phyloP scores from a whole-genome alignment of 176 grass and related monocot species.

The Miscanthus lutarioriparius region DNA sequence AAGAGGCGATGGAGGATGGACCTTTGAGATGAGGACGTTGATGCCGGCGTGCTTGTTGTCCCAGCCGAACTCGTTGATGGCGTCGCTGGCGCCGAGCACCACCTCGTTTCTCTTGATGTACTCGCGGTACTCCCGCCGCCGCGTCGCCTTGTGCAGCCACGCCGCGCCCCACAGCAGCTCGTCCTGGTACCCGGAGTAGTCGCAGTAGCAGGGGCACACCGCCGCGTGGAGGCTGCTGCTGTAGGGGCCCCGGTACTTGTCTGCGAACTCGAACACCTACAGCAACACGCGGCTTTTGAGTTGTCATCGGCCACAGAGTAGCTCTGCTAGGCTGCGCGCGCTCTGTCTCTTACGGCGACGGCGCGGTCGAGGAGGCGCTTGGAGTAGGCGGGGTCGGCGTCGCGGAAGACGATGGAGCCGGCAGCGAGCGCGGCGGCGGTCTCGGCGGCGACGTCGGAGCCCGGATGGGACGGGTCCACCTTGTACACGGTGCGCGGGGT shows the following conservation, averaged over 20 bases:
- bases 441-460: conserved; percentile 71
- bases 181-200: conserved; percentile 85
- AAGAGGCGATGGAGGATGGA: neutral
- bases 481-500: conserved; percentile 83
- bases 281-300: neutral
- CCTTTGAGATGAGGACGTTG: conserved; percentile 94
- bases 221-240: conserved; percentile 69
- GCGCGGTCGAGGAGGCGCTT: conserved; percentile 80
- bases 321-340: too few relatives aligned
- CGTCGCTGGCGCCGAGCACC: conserved; percentile 80
- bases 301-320: neutral
- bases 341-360: conserved; percentile 54
- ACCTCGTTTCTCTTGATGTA: conserved; percentile 94
- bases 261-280: conserved; percentile 90
- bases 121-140: conserved; percentile 63
- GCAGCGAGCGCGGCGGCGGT: too few relatives aligned
- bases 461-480: conserved; percentile 76
- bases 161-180: conserved; percentile 94
- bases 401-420: conserved; percentile 80
- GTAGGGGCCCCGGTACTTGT: conserved; percentile 77
- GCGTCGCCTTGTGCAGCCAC: conserved; percentile 90
- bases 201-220: conserved; percentile 97
- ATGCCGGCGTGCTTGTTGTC: conserved; percentile 98
- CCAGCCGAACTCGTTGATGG: conserved; percentile 94
- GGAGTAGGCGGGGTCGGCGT: conserved; percentile 72